A percentile compares a stretch with the other conserved stretches of the same genome.
Evolutionary conservation across 805 yeast species (phyloP).

Genomic region (Lipomyces yamanashiensis): DNA sequence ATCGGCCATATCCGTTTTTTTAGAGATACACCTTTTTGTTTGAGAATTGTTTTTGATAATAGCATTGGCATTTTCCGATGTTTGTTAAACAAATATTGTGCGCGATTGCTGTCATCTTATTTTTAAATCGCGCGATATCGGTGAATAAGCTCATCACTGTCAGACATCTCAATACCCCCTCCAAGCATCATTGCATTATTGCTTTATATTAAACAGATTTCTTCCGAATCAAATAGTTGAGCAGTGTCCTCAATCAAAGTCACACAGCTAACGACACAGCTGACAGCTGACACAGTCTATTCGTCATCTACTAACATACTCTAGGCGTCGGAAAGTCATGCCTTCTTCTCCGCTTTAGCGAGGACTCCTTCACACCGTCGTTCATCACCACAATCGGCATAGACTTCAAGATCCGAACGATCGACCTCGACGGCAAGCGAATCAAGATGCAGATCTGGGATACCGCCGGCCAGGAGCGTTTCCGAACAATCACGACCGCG

Average conservation of each 20-base stretch:
- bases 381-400: constrained; percentile 98
- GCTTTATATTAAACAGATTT: too few species aligned
- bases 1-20: too few species aligned
- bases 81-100: too few species aligned
- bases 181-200: too few species aligned
- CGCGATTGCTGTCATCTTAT: too few species aligned
- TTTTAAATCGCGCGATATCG: too few species aligned
- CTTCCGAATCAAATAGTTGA: too few species aligned
- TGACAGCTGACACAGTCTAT: too few species aligned
- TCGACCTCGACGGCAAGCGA: constrained; percentile 88
- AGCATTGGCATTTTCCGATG: neutral
- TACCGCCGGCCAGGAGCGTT: constrained; percentile 98
- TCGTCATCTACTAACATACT: neutral
- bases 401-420: constrained; percentile 95
- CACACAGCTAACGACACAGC: neutral
- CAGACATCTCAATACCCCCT: neutral
- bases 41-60: neutral
- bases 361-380: constrained; percentile 93
- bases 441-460: constrained; percentile 98
- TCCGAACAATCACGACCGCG: constrained; percentile 96
- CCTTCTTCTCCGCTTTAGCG: constrained; percentile 87
- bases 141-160: too few species aligned
- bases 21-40: too few species aligned
- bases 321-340: constrained; percentile 90
- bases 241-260: too few species aligned